Base-by-base conservation (phyloP, 2,329 filamentous ascomycete genomes). In the Pseudogymnoascus sp. region DNA sequence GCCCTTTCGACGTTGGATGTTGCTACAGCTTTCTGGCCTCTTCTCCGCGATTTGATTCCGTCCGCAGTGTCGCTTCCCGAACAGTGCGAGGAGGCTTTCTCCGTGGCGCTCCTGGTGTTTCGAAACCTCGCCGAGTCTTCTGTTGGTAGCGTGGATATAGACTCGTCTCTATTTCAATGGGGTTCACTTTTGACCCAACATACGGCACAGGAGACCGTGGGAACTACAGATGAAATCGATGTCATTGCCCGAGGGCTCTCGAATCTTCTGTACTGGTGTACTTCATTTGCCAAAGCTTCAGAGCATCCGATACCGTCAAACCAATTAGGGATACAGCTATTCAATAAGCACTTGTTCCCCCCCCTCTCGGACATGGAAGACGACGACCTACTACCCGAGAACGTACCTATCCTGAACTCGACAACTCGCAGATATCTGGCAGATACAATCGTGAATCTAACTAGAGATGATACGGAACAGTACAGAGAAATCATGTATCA, bases 281-380 rank as follows among this genome's bases (percentile, higher is more conserved):
- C 71, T 66, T 63, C 63, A n/a, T 66, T 67, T 48, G 68, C 67
- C 33, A 69, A 71, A 61, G 65, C 63, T 27, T 67, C 66, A 31
- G 48, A 42, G 12, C 65, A 69, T 39, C 66, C 25, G 25, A 7
- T 61, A 41, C 58, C 55, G 31, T 15, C 27, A 3, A 17, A 62
- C 29, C 42, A 44, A 42, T 21, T 83, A 55, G 77, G 80, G 8
- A 76, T 78, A 60, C 74, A 75, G 2, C 71, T 92, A 1, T 84
- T 91, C 67, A 82, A 80, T 70, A 81, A 77, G 62, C 86, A 88
- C 68, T 76, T 92, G 0, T 91, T 91, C 66, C 88, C 89, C 0
- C 77, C 80, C 39, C 68, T 78, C 15, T 78, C 76, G 1, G 69
- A 73, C 6, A 64, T 69, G 4, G 68, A 71, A 2, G 62, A 65